Base-by-base conservation (phyloP, 1,284 basidiomycete species). In the Boletus albobrunnescens region DNA sequence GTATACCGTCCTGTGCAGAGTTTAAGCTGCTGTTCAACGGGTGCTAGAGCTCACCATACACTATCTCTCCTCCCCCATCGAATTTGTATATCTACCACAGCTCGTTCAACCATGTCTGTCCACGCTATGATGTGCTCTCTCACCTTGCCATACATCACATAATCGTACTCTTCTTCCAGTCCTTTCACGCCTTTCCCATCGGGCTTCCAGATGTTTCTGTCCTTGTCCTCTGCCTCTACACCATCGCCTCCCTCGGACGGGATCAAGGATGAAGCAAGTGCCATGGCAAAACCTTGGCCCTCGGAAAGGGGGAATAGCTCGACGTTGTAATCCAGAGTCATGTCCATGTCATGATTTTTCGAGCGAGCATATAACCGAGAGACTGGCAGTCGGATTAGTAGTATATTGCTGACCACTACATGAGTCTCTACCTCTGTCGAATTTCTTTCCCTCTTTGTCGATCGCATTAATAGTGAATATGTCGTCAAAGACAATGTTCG, bases 141-240 rank as follows among this genome's bases (percentile, higher is more conserved):
- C n/a, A 32, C 31, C 82, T 96, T 98, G 36, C 95, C 95, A 66
- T 92, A 94, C 94, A 98, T 97, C 55, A 99, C 95, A 74, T 99
- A 99, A 65, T 98, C 95, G 61, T 93, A 99, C 58, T 98, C 94
- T 52, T 94, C 91, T 54, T 97, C 94, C 26, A 99, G 68, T 0
- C 94, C 94, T 63, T 86, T 76, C 56, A 82, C 77, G 4, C 91
- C 87, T 68, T 90, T 91, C 44, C 90, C 81, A 71, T 92, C 87
- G 64, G 92, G 89, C 67, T 94, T 72, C 91, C 94, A 94, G 41
- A 90, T 79, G 61, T 89, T 78, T 46, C 78, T 71, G 54, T 90
- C 83, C 67, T 90, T 85, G 61, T 84, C 82, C 38, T 83, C 81
- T 4, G 76, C 73, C n/a, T 70, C 70, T 16, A 67, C 68, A 36